Conservation (phyloP, 495 filamentous ascomycete species). For the Cercophora sp. region DNA sequence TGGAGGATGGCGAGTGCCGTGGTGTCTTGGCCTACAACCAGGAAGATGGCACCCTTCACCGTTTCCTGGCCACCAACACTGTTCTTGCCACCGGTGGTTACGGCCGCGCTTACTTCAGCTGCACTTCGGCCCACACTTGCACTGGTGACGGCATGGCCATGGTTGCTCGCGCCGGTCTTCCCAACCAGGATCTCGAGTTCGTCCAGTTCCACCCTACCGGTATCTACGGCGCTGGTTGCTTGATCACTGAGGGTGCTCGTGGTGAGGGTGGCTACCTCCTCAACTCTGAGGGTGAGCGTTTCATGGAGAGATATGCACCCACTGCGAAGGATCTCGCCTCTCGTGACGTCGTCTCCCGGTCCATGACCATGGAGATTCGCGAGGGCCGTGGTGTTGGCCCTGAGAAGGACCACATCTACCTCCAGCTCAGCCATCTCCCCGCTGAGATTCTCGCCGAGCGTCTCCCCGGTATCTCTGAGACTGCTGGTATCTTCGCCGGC, state of each 20-base stretch:
- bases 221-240: slow-evolving; percentile 96
- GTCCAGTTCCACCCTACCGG: slow-evolving; percentile 99
- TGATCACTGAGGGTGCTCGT: slow-evolving; percentile 97
- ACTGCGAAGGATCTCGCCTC: slow-evolving; percentile 94
- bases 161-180: slow-evolving; percentile 95
- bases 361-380: slow-evolving; percentile 96
- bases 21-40: slow-evolving; percentile 97
- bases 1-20: slow-evolving; percentile 93
- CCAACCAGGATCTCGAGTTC: slow-evolving; percentile 98
- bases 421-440: slow-evolving; percentile 92
- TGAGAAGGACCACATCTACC: slow-evolving; percentile 96
- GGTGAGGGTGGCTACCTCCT: slow-evolving; percentile 97
- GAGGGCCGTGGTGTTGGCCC: slow-evolving; percentile 93
- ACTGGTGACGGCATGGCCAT: slow-evolving; percentile 98
- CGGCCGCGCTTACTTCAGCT: slow-evolving; percentile 95
- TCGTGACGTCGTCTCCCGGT: slow-evolving; percentile 91
- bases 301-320: slow-evolving; percentile 98
- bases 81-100: slow-evolving; percentile 95
- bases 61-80: slow-evolving; percentile 92
- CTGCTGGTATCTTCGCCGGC: slow-evolving; percentile 91
- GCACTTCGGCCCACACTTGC: slow-evolving; percentile 95
- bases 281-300: slow-evolving; percentile 94
- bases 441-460: slow-evolving; percentile 88
- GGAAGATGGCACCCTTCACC: slow-evolving; percentile 94
- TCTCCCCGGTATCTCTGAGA: slow-evolving; percentile 97